These are phyloP conservation scores for Globisporangium solare DNA, from an alignment of 352 stramenopile genomes.

Conservation along the genomic window DNA sequence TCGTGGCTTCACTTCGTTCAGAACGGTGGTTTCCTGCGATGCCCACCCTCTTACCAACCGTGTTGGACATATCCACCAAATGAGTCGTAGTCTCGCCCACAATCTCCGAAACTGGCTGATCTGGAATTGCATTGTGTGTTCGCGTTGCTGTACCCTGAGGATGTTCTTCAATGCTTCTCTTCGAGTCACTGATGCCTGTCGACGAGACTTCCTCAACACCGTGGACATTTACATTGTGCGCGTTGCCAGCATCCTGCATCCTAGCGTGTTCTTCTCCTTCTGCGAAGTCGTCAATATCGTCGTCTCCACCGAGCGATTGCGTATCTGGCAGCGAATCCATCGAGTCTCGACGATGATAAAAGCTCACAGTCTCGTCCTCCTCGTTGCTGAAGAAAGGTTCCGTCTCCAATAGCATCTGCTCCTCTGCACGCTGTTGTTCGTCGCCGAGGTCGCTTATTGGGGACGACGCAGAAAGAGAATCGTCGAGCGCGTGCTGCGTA, in stretches of 20 bases:
- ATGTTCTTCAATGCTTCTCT: no score
- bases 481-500: not conserved
- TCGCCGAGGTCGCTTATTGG: not conserved
- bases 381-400: slow-evolving; percentile 5
- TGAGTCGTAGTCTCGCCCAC: not conserved
- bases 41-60: no score
- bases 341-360: slow-evolving; percentile 22
- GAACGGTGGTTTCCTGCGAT: no score
- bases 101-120: not conserved
- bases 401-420: not conserved
- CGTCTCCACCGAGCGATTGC: slow-evolving; percentile 37
- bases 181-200: no score
- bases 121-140: no score
- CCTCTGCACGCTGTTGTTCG: slow-evolving; percentile 2
- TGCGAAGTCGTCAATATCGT: slow-evolving; percentile 3
- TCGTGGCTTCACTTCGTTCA: no score
- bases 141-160: no score
- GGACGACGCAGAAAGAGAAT: slow-evolving; percentile 2
- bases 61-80: not conserved
- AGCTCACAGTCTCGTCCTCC: slow-evolving; percentile 14
- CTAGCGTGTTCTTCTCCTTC: not conserved
- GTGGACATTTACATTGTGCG: no score
- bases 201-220: no score
- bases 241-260: no score
- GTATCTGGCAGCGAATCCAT: slow-evolving; percentile 35